Evolutionary conservation across 192 early-diverging fungal species (phyloP).

Genomic region (Allomyces javanicus): DNA sequence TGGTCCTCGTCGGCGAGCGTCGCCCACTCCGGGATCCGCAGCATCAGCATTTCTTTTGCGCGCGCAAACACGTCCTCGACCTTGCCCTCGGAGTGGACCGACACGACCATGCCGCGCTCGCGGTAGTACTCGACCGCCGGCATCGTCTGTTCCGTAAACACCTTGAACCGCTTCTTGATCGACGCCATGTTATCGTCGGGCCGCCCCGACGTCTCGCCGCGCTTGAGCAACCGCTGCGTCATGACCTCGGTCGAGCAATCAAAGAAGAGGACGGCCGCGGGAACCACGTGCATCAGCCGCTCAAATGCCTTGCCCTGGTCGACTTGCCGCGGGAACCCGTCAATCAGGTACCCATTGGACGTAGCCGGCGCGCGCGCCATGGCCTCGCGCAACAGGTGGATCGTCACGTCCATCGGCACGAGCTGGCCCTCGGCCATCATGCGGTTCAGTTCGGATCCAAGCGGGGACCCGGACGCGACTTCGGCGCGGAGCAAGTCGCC

Average conservation of each 20-base stretch:
- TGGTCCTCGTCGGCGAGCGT: no score
- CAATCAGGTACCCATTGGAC: conserved; percentile 28
- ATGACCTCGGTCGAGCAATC: conserved; percentile 26
- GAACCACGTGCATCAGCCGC: neutral
- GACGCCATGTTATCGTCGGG: conserved; percentile 36
- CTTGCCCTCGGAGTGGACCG: no score
- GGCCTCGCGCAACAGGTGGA: conserved; percentile 10
- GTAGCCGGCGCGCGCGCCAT: conserved; percentile 7
- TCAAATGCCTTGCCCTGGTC: conserved; percentile 30
- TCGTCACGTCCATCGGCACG: conserved; percentile 22
- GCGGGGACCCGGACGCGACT: conserved; percentile 15
- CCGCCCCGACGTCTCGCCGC: conserved; percentile 35
- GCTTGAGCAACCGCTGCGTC: conserved; percentile 27
- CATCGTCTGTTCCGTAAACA: conserved; percentile 8
- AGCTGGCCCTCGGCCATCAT: conserved; percentile 41
- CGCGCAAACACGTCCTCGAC: no score
- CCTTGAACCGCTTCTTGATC: conserved; percentile 28
- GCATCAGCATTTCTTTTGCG: no score
- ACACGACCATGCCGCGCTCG: neutral
- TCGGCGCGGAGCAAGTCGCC: conserved; percentile 41
- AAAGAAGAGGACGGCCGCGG: conserved; percentile 26
- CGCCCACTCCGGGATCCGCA: no score
- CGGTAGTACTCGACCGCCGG: neutral
- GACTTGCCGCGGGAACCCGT: conserved; percentile 42
- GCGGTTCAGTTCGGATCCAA: conserved; percentile 19